phyloP scores from a whole-genome alignment of 331 rosid species.

The Quercus tomentella region DNA sequence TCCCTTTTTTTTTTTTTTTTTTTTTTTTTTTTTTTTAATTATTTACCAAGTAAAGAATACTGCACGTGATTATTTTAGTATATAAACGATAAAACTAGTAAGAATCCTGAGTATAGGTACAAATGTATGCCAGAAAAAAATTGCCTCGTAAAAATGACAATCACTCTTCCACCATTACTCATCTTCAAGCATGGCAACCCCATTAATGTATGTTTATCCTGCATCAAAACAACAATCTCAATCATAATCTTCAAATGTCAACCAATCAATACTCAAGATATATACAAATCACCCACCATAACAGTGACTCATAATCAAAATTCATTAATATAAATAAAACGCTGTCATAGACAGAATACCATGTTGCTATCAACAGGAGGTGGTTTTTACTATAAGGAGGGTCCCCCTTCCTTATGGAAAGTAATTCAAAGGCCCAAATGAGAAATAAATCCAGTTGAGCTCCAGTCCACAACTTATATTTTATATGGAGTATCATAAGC shows the following conservation, averaged over 20 bases:
- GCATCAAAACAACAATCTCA: constrained; percentile 30
- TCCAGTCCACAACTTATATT: no score
- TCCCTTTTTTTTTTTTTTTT: neutral
- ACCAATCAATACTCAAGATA: no score
- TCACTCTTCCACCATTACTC: constrained; percentile 5
- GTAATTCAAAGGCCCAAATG: no score
- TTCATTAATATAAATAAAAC: neutral
- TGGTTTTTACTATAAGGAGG: neutral
- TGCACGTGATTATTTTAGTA: constrained; percentile 9
- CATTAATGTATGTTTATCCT: constrained; percentile 58
- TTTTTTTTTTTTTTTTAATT: neutral
- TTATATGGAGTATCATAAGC: neutral
- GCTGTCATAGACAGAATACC: no score
- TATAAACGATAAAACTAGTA: constrained; percentile 8
- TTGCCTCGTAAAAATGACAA: constrained; percentile 7
- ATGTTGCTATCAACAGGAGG: neutral
- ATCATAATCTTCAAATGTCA: constrained; percentile 13
- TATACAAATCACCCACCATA: neutral
- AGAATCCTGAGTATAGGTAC: constrained; percentile 4
- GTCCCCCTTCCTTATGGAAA: no score
- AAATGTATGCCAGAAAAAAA: constrained; percentile 20
- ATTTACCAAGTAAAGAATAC: constrained; percentile 35
- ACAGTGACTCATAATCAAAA: neutral
- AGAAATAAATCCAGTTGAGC: no score
- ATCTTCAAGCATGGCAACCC: constrained; percentile 4